phyloP scores from a whole-genome alignment of 75 land plant species.

The Adiantum capillusveneris region DNA sequence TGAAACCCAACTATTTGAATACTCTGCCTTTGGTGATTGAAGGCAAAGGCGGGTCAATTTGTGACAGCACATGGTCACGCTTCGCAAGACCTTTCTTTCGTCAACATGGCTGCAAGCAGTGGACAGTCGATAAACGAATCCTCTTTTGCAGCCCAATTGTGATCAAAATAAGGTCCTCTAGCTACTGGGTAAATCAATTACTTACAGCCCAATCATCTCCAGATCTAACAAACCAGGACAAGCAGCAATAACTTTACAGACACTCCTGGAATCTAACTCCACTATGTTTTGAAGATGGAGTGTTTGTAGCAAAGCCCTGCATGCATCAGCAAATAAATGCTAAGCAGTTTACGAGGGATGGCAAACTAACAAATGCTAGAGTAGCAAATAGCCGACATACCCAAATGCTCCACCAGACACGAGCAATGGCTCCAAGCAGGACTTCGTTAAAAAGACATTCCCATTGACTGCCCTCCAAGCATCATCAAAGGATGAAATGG shows the following conservation, averaged over 20 bases:
- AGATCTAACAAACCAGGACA: constrained; percentile 69
- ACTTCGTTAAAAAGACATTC: constrained; percentile 45
- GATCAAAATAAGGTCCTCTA: neutral
- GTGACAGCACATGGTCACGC: constrained; percentile 52
- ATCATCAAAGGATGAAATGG: constrained; percentile 24
- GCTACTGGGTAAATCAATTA: neutral
- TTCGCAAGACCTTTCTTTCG: constrained; percentile 19
- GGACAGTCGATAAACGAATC: no score
- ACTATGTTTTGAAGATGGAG: constrained; percentile 75
- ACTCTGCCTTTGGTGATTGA: constrained; percentile 61
- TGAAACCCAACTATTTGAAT: constrained; percentile 8
- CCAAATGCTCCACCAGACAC: constrained; percentile 50
- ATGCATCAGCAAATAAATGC: neutral
- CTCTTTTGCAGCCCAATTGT: neutral
- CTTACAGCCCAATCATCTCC: constrained; percentile 85
- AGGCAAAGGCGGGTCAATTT: constrained; percentile 51
- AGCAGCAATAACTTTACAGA: constrained; percentile 49
- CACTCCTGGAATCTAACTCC: constrained; percentile 46
- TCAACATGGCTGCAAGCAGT: neutral
- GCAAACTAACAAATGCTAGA: neutral
- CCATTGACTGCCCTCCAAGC: constrained; percentile 33
- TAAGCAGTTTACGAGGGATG: no score
- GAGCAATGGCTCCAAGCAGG: constrained; percentile 46
- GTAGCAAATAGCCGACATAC: constrained; percentile 24
- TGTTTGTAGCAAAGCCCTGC: constrained; percentile 54